Base-by-base conservation (phyloP, 768 basidiomycete species). In the Leccinum variicolor region DNA sequence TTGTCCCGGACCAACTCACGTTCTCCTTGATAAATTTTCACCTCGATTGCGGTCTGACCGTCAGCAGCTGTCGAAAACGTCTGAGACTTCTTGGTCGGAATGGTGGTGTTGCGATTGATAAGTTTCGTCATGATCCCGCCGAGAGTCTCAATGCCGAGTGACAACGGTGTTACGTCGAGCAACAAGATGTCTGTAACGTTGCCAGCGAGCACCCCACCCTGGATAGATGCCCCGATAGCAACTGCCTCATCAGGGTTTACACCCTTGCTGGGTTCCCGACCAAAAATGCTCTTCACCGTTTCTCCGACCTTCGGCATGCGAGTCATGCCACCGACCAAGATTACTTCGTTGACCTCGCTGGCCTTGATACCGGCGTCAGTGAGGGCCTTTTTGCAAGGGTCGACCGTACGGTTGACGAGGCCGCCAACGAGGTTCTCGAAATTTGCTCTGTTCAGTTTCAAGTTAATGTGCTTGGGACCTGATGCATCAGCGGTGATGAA, bases 111-210 rank as follows among this genome's bases (percentile, higher is more conserved):
- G 58, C 97, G 90, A 70, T 82, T 89, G 77, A 99, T 99, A 46
- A 99, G 85, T 76, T 98, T 96, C 63, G 96, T 98, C 93, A 99
- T 98, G 76, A 99, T 98, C 69, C 97, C 97, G 64, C 97, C 95
- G 61, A 98, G 92, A 11, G 96, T 98, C 78, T 97, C 94, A 54
- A 94, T 94, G 78, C 85, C 85, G 63, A 99, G 90, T 1, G 96
- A 99, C 1, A 98, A 82, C 31, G 94, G 94, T n/a, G 94, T 96
- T 43, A 96, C 94, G 64, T 96, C 94, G 36, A 95, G 84, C 53
- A 99, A 86, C 0, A 98, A 81, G 63, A 98, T 94, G 69, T 98
- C 95, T 36, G 91, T 97, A 56, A 98, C 94, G 67, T 94, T 91
- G 47, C 97, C 97, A 58, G 95, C 90, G 48, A 99, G 83, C 56